Conservation (phyloP, 2,329 filamentous ascomycete genomes). For the Colletotrichum sp. region DNA sequence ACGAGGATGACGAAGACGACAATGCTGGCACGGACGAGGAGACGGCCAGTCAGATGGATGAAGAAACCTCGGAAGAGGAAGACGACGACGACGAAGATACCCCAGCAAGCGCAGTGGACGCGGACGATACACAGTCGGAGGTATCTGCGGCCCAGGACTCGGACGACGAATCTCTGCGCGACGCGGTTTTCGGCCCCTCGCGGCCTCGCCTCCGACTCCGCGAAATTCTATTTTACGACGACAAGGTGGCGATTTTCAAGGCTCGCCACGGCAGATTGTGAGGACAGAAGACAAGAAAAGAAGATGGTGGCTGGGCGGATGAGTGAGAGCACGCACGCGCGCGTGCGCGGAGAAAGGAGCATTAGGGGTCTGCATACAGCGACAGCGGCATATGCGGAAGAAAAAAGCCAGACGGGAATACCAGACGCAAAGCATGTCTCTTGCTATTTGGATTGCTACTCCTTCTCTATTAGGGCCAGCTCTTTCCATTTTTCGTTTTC, state of each 20-base stretch:
- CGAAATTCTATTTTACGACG: conserved; percentile 85
- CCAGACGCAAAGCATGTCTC: not conserved
- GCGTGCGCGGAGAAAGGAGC: not conserved
- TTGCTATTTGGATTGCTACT: not conserved
- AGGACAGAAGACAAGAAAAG: not conserved
- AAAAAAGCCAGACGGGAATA: not conserved
- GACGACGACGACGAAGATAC: conserved; percentile 36
- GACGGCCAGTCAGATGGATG: conserved; percentile 30
- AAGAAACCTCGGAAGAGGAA: conserved; percentile 33
- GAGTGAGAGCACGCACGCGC: not conserved
- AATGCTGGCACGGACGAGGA: conserved; percentile 39
- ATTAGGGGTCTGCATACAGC: not conserved
- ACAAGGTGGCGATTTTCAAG: conserved; percentile 82
- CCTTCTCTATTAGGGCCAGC: not conserved
- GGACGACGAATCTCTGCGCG: conserved; percentile 54
- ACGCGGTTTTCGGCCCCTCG: conserved; percentile 43
- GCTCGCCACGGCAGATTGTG: conserved; percentile 66
- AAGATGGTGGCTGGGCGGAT: not conserved
- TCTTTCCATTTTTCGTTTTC: not conserved
- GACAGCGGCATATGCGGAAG: not conserved
- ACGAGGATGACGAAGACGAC: conserved; percentile 38
- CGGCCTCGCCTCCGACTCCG: conserved; percentile 64
- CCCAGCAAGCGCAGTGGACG: conserved; percentile 33
- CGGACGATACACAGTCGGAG: conserved; percentile 31
- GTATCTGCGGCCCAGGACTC: conserved; percentile 36